Evolutionary conservation across 2,329 filamentous ascomycete genomes (phyloP).

Genomic region (Diatrype stigma): DNA sequence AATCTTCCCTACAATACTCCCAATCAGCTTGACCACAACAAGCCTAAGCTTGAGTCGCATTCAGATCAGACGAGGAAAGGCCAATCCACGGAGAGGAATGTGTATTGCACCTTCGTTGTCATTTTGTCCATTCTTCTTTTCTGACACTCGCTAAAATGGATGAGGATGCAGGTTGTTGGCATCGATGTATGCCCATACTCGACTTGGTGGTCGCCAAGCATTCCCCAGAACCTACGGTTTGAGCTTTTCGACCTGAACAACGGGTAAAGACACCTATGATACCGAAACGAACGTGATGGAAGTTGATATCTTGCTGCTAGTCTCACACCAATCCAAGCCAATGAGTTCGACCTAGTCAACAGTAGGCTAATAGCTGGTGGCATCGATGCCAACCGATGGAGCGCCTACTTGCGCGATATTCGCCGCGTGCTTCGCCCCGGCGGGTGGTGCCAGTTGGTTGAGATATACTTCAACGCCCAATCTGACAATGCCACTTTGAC

Average conservation of each 20-base stretch:
- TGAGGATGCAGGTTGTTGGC: constrained; percentile 55
- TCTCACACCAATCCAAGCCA: constrained; percentile 50
- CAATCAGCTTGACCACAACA: too few relatives aligned
- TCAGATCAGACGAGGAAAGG: too few relatives aligned
- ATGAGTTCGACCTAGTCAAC: constrained; percentile 78
- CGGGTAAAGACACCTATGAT: constrained; percentile 37
- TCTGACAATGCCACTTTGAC: constrained; percentile 79
- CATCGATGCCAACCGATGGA: constrained; percentile 70
- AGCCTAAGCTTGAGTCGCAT: background rate
- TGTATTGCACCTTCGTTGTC: constrained; percentile 3
- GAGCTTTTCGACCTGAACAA: constrained; percentile 71
- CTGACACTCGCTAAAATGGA: constrained; percentile 8
- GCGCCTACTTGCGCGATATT: constrained; percentile 71
- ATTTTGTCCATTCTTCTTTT: background rate
- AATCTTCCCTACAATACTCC: too few relatives aligned
- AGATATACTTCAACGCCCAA: constrained; percentile 80
- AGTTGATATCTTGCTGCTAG: constrained; percentile 15
- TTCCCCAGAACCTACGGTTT: constrained; percentile 55
- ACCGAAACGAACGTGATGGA: constrained; percentile 2
- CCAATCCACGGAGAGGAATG: too few relatives aligned
- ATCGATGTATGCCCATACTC: constrained; percentile 67
- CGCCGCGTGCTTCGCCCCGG: constrained; percentile 65
- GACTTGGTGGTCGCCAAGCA: background rate
- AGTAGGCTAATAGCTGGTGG: constrained; percentile 70
- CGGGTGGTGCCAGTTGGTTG: constrained; percentile 87